These are phyloP conservation scores for Microbotryum silenes-acaulis DNA, from an alignment of 1,284 basidiomycete genomes.

Conservation along the genomic window DNA sequence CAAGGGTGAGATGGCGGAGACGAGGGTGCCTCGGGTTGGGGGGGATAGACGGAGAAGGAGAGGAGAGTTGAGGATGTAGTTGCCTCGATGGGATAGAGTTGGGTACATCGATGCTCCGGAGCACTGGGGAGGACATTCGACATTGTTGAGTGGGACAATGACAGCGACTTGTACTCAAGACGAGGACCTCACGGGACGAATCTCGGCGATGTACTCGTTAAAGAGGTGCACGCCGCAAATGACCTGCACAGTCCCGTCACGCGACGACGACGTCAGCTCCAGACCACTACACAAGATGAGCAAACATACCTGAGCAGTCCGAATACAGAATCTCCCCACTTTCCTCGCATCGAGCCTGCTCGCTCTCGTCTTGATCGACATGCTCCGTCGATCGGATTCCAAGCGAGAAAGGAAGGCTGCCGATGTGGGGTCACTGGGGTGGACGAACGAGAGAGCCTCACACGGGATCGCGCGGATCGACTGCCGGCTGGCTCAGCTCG, in stretches of 20 bases:
- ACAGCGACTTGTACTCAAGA: too few species aligned
- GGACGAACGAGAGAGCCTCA: too few species aligned
- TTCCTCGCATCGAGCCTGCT: too few species aligned
- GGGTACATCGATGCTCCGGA: constrained; percentile 35
- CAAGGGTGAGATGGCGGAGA: constrained; percentile 67
- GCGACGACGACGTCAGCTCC: too few species aligned
- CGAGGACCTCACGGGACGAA: constrained; percentile 25
- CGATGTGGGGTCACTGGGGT: not conserved
- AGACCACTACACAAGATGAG: too few species aligned
- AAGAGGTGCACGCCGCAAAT: constrained; percentile 31
- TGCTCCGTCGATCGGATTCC: too few species aligned
- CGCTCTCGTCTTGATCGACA: too few species aligned
- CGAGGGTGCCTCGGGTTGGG: constrained; percentile 63
- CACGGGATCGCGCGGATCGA: not conserved
- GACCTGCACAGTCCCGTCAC: constrained; percentile 7
- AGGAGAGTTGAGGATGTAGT: constrained; percentile 28
- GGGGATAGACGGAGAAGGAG: constrained; percentile 22
- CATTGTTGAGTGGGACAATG: not conserved
- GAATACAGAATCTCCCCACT: too few species aligned
- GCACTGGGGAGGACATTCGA: constrained; percentile 20
- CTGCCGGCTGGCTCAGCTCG: not conserved
- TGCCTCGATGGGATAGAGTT: constrained; percentile 26
- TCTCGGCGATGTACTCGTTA: constrained; percentile 32
- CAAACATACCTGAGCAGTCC: too few species aligned
- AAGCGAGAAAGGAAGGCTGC: not conserved